Conservation (phyloP, 345 rosid species). For the Sisymbrium irio region DNA sequence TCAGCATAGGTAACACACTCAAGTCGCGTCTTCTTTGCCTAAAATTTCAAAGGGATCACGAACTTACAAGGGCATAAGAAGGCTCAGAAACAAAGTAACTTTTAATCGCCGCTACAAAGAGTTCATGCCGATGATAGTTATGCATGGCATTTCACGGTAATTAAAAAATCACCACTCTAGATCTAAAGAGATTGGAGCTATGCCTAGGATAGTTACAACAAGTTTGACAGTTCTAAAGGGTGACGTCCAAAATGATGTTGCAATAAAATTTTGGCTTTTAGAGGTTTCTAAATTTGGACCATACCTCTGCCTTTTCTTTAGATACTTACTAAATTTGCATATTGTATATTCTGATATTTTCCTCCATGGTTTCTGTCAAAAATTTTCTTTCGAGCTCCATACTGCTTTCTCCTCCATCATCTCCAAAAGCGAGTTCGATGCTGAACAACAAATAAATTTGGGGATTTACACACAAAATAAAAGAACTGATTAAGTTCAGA, state of each 20-base stretch:
- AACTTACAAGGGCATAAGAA: constrained; percentile 8
- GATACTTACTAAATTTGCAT: constrained; percentile 46
- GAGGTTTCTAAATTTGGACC: constrained; percentile 19
- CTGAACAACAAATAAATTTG: constrained; percentile 38
- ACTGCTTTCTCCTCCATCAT: constrained; percentile 91
- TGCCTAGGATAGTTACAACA: background rate
- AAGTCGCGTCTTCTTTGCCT: constrained; percentile 57
- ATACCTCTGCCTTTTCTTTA: constrained; percentile 56
- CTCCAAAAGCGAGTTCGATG: constrained; percentile 76
- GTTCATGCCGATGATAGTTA: constrained; percentile 8
- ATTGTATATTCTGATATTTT: constrained; percentile 45
- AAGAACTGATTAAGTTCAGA: background rate
- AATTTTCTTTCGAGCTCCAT: constrained; percentile 72
- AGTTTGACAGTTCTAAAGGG: constrained; percentile 2
- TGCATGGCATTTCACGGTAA: background rate
- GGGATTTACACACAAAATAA: constrained; percentile 1
- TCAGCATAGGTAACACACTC: constrained; percentile 53
- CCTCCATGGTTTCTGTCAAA: constrained; percentile 56
- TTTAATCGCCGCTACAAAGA: background rate
- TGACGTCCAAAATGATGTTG: constrained; percentile 8
- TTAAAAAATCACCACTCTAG: background rate
- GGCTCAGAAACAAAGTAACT: background rate
- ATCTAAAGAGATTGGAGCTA: constrained; percentile 3
- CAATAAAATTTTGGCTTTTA: background rate
- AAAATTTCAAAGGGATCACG: background rate